Conservation (phyloP, 1,139 yeast genomes). For the Yamadazyma oceani region DNA sequence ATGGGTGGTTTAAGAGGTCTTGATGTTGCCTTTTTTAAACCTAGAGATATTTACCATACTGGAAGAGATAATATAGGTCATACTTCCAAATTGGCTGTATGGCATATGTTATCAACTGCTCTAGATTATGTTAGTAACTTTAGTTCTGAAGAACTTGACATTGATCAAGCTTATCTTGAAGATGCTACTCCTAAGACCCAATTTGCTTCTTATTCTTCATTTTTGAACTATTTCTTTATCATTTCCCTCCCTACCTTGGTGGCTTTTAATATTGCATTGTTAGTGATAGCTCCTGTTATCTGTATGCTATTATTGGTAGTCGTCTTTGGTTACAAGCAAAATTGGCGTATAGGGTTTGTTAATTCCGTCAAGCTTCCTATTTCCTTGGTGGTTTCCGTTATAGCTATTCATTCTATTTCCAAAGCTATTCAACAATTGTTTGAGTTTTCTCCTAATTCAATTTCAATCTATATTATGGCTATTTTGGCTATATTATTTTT, state of each 20-base stretch:
- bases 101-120: constrained; percentile 79
- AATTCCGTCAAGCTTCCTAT: constrained; percentile 54
- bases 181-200: constrained; percentile 20
- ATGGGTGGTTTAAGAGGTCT: constrained; percentile 73
- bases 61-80: constrained; percentile 66
- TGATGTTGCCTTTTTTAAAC: constrained; percentile 61
- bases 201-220: constrained; percentile 61
- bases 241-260: constrained; percentile 50
- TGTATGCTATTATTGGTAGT: constrained; percentile 49
- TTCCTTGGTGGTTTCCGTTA: constrained; percentile 45
- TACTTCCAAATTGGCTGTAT: constrained; percentile 62
- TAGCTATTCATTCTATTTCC: constrained; percentile 35
- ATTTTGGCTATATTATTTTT: constrained; percentile 51
- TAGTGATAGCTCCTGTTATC: constrained; percentile 57
- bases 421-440: constrained; percentile 13
- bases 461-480: constrained; percentile 33
- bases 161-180: constrained; percentile 30
- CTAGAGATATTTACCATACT: constrained; percentile 84
- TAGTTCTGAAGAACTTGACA: constrained; percentile 38
- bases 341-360: constrained; percentile 49
- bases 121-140: constrained; percentile 53
- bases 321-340: constrained; percentile 41
- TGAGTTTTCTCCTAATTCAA: constrained; percentile 60
- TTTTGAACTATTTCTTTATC: constrained; percentile 59
- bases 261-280: constrained; percentile 46